These are phyloP conservation scores for Hansenula lynferdii DNA, from an alignment of 1,139 yeast species.

Conservation along the genomic window DNA sequence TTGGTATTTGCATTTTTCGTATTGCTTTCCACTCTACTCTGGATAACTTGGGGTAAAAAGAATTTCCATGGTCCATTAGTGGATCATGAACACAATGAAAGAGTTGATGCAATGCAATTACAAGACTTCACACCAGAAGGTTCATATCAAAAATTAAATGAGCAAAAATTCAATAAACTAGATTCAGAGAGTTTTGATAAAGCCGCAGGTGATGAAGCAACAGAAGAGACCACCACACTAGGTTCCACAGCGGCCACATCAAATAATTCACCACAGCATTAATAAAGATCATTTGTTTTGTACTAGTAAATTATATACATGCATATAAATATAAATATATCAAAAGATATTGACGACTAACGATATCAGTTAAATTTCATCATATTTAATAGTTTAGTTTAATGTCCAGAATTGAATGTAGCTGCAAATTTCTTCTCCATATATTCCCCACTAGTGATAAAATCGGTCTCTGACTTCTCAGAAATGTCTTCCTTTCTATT, in stretches of 20 bases:
- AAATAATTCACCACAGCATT: no score
- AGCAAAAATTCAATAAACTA: constrained; percentile 15
- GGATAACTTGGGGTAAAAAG: constrained; percentile 53
- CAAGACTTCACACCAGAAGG: constrained; percentile 10
- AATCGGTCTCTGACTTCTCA: constrained; percentile 29
- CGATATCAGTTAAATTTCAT: no score
- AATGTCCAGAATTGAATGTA: constrained; percentile 39
- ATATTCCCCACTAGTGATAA: constrained; percentile 65
- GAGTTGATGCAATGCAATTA: constrained; percentile 16
- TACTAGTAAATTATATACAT: no score
- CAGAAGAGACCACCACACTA: not conserved
- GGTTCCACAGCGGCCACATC: no score
- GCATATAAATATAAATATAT: no score
- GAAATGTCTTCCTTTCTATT: constrained; percentile 38
- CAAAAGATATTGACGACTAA: no score
- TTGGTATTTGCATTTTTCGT: constrained; percentile 52
- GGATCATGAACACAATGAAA: constrained; percentile 42
- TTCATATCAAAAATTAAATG: constrained; percentile 17
- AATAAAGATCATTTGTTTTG: no score
- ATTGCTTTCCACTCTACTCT: constrained; percentile 44
- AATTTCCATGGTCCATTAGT: constrained; percentile 64
- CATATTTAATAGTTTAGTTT: no score
- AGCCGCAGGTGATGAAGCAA: not conserved
- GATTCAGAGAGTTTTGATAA: constrained; percentile 12
- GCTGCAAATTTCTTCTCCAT: constrained; percentile 59